Percentiles rank a stretch among this genome's conserved stretches.
Evolutionary conservation across 768 basidiomycete species (phyloP).

Genomic region (Auriscalpium orientale): DNA sequence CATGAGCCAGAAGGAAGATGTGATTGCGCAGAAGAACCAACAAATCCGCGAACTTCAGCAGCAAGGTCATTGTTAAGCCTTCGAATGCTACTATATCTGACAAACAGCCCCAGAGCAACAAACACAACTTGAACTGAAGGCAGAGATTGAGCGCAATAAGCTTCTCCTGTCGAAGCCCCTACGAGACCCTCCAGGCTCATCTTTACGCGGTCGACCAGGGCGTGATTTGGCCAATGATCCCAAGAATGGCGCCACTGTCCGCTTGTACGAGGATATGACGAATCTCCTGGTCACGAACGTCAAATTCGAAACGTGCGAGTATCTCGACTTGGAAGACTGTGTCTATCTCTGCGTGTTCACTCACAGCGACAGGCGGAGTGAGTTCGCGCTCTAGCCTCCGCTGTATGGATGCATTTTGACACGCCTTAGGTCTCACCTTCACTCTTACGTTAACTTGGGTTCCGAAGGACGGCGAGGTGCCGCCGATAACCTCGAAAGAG

Average conservation of each 20-base stretch:
- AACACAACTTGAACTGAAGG: slow-evolving; percentile 46
- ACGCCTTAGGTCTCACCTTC: slow-evolving; percentile 38
- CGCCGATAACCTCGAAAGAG: slow-evolving; percentile 26
- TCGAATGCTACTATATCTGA: background rate
- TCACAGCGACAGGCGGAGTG: slow-evolving; percentile 17
- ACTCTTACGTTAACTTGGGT: slow-evolving; percentile 5
- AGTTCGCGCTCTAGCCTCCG: background rate
- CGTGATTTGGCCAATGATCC: slow-evolving; percentile 40
- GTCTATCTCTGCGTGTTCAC: slow-evolving; percentile 64
- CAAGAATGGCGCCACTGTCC: slow-evolving; percentile 52
- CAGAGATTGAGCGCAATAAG: slow-evolving; percentile 53
- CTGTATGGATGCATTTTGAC: background rate
- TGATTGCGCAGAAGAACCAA: slow-evolving; percentile 36
- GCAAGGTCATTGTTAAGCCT: slow-evolving; percentile 33
- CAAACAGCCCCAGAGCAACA: slow-evolving; percentile 36
- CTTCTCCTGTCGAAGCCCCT: slow-evolving; percentile 30
- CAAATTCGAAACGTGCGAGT: slow-evolving; percentile 36
- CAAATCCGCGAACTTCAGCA: slow-evolving; percentile 41
- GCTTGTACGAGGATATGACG: slow-evolving; percentile 81
- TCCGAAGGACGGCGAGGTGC: slow-evolving; percentile 19
- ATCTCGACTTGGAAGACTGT: slow-evolving; percentile 48
- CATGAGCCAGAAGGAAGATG: slow-evolving; percentile 35
- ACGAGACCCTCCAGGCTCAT: slow-evolving; percentile 33
- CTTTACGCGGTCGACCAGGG: slow-evolving; percentile 26
- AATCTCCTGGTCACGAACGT: slow-evolving; percentile 66